Evolutionary conservation across 164 flowering plant species (phyloP), one percentile per base, ranked within the genome.

Genomic region (Euptelea pleiosperma): DNA sequence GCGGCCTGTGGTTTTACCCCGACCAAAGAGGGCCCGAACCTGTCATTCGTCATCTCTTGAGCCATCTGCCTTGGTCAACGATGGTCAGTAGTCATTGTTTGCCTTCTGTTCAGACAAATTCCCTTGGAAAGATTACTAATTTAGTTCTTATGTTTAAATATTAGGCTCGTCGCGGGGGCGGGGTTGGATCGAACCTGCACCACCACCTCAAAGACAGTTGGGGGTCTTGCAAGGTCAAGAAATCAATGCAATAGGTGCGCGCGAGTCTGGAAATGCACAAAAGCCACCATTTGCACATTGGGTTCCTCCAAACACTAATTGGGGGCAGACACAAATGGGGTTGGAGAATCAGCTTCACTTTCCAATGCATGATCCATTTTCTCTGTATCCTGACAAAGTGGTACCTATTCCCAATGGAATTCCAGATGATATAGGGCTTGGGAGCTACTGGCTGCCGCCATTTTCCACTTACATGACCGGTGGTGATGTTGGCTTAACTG

Each of bases 151-250:
- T n/a, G n/a, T n/a, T n/a, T n/a, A n/a, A n/a, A n/a, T n/a, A n/a
- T 43, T 10, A 72, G 74, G 63, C 33, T 37, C 57, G 18, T 52
- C 39, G 29, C 66, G 48, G n/a, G n/a, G n/a, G n/a, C n/a, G n/a
- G 35, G 40, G 57, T 63, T 50, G 66, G 26, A 50, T 19, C n/a
- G 56, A 64, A 45, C 31, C 37, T 35, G 28, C 54, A 50, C 43
- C 57, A 55, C 49, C 51, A 18, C 53, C 60, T 49, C 53, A 65
- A 42, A 53, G 50, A 44, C 67, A 42, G 31, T 28, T 49, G 15
- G 62, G 62, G 80, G 85, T 76, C 77, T 79, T 74, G 57, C 85
- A 77, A 77, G 79, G 82, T 83, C 85, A 83, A 77, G 84, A 72
- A 75, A 41, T 24, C 11, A 49, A 31, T 47, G 55, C 58, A 42